Evolutionary conservation across 768 basidiomycete genomes (phyloP).

Genomic region (Russula brevipes): DNA sequence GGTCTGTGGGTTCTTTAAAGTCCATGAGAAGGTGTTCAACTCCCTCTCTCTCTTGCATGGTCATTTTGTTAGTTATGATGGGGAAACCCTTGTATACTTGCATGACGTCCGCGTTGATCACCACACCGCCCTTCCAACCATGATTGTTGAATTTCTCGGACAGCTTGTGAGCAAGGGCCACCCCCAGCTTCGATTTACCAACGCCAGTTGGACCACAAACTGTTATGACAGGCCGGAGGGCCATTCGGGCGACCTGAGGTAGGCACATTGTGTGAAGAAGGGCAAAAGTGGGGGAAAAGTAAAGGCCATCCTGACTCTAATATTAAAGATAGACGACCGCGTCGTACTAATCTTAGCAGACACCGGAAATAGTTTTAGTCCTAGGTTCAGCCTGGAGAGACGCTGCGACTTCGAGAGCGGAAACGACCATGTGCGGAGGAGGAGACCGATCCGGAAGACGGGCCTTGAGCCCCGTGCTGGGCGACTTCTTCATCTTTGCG

Average conservation of each 20-base stretch:
- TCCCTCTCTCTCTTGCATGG: constrained; percentile 66
- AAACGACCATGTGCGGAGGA: constrained; percentile 26
- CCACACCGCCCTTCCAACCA: constrained; percentile 57
- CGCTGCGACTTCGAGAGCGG: constrained; percentile 37
- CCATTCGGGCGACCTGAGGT: constrained; percentile 29
- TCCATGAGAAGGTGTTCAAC: constrained; percentile 88
- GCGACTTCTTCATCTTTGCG: constrained; percentile 57
- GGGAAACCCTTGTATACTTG: constrained; percentile 91
- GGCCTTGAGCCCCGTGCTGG: constrained; percentile 54
- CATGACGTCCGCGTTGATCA: constrained; percentile 98
- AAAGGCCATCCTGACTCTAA: constrained; percentile 1
- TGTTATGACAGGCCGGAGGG: constrained; percentile 63
- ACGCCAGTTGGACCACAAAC: constrained; percentile 95
- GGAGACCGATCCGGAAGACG: constrained; percentile 32
- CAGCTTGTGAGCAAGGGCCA: constrained; percentile 73
- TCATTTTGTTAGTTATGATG: constrained; percentile 91
- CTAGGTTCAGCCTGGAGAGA: constrained; percentile 45
- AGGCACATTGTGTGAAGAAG: not conserved
- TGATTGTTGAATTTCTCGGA: constrained; percentile 33
- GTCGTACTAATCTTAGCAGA: too few relatives aligned
- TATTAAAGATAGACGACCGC: not conserved
- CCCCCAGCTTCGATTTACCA: constrained; percentile 88
- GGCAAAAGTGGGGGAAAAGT: not conserved
- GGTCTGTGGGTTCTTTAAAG: constrained; percentile 80
- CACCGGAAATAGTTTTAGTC: constrained; percentile 23